Conservation (phyloP, 176 grass and related monocot genomes). For the Triticum turgidum region DNA sequence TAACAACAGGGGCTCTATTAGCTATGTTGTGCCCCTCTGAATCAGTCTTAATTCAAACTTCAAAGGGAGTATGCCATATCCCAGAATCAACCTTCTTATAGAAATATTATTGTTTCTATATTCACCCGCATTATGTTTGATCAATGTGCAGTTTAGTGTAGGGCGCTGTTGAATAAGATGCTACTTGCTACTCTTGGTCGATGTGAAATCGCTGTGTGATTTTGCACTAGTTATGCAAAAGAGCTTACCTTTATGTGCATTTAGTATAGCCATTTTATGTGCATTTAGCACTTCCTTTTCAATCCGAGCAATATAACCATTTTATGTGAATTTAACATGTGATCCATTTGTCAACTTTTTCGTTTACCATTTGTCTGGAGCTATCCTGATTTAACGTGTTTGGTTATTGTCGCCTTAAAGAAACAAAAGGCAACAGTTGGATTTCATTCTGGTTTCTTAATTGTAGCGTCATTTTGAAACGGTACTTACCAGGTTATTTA, state of each 20-base stretch:
- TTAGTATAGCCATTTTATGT: neutral
- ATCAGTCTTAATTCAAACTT: neutral
- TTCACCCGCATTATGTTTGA: neutral
- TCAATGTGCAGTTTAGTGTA: neutral
- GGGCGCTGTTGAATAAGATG: neutral
- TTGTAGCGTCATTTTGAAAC: neutral
- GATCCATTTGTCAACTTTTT: neutral
- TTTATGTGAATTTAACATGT: neutral
- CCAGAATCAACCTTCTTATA: constrained; percentile 2
- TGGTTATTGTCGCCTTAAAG: neutral
- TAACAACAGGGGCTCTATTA: neutral
- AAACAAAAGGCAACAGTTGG: neutral
- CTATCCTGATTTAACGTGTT: neutral
- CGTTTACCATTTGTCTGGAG: neutral
- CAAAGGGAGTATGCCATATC: neutral
- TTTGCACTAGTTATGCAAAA: neutral
- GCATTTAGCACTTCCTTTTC: neutral
- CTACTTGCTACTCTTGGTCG: neutral
- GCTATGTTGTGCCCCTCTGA: neutral
- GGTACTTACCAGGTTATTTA: constrained; percentile 24
- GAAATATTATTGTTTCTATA: neutral
- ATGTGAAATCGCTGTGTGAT: neutral
- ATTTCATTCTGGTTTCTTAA: constrained; percentile 23
- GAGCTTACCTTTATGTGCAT: neutral
- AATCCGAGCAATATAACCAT: neutral